phyloP scores from a whole-genome alignment of 2,329 filamentous ascomycete species.

The Ilyonectria mors-panacis region DNA sequence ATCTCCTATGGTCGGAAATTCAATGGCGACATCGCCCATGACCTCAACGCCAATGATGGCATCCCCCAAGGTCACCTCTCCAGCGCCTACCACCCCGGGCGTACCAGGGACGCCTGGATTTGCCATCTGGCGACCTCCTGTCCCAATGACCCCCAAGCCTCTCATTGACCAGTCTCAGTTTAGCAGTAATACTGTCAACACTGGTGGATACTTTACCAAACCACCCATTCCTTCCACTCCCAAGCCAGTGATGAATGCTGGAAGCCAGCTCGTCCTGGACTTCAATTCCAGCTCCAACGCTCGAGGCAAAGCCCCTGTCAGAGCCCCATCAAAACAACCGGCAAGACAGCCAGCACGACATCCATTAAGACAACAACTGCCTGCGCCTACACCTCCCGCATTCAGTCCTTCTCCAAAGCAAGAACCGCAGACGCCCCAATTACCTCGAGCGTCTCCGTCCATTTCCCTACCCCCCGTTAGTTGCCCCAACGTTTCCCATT shows the following conservation, averaged over 20 bases:
- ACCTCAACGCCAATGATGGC: slow-evolving; percentile 42
- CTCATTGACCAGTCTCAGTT: slow-evolving; percentile 40
- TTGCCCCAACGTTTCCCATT: background rate
- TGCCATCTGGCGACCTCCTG: slow-evolving; percentile 56
- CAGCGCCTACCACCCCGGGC: slow-evolving; percentile 34
- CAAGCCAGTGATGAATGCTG: slow-evolving; percentile 54
- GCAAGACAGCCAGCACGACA: slow-evolving; percentile 45
- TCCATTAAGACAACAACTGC: slow-evolving; percentile 41
- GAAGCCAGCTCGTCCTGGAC: slow-evolving; percentile 56
- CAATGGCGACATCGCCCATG: slow-evolving; percentile 45
- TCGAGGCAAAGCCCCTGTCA: slow-evolving; percentile 55
- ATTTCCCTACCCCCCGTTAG: slow-evolving; percentile 47
- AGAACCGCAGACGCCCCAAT: slow-evolving; percentile 50
- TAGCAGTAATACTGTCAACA: slow-evolving; percentile 39
- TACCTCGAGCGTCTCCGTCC: slow-evolving; percentile 46
- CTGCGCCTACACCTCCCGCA: slow-evolving; percentile 35
- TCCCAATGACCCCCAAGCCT: slow-evolving; percentile 46
- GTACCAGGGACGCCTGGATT: slow-evolving; percentile 56
- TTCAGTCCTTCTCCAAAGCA: slow-evolving; percentile 49
- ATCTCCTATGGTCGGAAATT: slow-evolving; percentile 37
- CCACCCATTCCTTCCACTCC: slow-evolving; percentile 58
- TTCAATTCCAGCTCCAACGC: slow-evolving; percentile 51
- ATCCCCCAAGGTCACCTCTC: slow-evolving; percentile 39
- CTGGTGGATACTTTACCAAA: slow-evolving; percentile 52
- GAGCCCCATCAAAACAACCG: slow-evolving; percentile 50